Conservation (phyloP, 2,329 filamentous ascomycete species). For the Aspergillus sp. region DNA sequence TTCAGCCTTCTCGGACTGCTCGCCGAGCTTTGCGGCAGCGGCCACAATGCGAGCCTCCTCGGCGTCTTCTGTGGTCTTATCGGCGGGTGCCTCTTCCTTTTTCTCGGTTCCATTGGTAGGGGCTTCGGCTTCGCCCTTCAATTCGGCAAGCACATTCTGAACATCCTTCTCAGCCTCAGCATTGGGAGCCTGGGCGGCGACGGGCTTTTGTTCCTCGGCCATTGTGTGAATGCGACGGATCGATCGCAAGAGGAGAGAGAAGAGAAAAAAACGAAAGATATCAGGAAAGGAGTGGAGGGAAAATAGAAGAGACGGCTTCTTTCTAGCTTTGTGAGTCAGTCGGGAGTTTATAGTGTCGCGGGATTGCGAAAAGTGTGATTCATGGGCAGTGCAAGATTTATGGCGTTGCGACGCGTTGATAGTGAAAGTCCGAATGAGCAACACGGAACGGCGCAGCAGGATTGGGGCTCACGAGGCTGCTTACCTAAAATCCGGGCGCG, state of each 20-base stretch:
- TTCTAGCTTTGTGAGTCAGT: slow-evolving; percentile 12
- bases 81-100: slow-evolving; percentile 30
- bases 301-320: not conserved
- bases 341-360: not conserved
- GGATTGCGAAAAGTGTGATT: not conserved
- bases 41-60: slow-evolving; percentile 46
- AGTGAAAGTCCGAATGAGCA: slow-evolving; percentile 2
- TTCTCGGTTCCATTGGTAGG: slow-evolving; percentile 24
- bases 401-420: slow-evolving; percentile 1
- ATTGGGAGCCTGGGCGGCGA: slow-evolving; percentile 40
- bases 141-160: slow-evolving; percentile 50
- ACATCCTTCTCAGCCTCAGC: slow-evolving; percentile 52
- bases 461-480: slow-evolving; percentile 1
- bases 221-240: slow-evolving; percentile 28
- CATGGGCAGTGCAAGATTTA: slow-evolving; percentile 1
- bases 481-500: slow-evolving; percentile 5
- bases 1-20: slow-evolving; percentile 43
- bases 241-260: not conserved
- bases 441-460: slow-evolving; percentile 1
- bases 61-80: slow-evolving; percentile 27
- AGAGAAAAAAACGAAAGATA: not conserved
- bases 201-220: slow-evolving; percentile 45
- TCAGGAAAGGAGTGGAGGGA: not conserved
- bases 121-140: slow-evolving; percentile 41
- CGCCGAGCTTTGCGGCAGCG: slow-evolving; percentile 42